phyloP scores from a whole-genome alignment of 2,329 filamentous ascomycete species.

The Daldinia sp. region DNA sequence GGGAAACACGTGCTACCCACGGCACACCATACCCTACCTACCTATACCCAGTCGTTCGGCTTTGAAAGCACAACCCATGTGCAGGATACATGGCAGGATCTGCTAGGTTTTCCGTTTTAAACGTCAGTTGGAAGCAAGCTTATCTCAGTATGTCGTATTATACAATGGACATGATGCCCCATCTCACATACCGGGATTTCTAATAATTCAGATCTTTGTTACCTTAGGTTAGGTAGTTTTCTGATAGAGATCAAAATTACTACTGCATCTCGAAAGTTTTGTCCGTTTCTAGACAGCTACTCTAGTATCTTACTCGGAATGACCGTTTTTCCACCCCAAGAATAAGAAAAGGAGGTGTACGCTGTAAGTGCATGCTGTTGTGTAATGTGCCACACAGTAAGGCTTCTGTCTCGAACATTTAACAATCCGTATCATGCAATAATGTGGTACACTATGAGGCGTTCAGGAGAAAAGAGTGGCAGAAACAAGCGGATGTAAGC shows the following conservation, averaged over 20 bases:
- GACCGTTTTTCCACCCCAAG: conserved; percentile 3
- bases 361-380: neutral
- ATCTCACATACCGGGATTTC: neutral
- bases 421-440: neutral
- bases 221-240: neutral
- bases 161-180: neutral
- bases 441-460: neutral
- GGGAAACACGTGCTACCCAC: neutral
- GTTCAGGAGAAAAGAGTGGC: neutral
- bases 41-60: neutral
- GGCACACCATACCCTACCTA: neutral
- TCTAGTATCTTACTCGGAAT: neutral
- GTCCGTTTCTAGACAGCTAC: neutral
- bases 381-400: conserved; percentile 6
- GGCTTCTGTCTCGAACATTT: neutral
- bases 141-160: neutral
- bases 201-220: neutral
- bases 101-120: neutral
- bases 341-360: neutral
- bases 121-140: neutral
- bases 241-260: neutral
- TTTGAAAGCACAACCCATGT: neutral
- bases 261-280: neutral
- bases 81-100: too few species aligned
- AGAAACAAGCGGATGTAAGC: neutral